Evolutionary conservation across 2,329 filamentous ascomycete species (phyloP).

Genomic region (Epichloe bromicola): DNA sequence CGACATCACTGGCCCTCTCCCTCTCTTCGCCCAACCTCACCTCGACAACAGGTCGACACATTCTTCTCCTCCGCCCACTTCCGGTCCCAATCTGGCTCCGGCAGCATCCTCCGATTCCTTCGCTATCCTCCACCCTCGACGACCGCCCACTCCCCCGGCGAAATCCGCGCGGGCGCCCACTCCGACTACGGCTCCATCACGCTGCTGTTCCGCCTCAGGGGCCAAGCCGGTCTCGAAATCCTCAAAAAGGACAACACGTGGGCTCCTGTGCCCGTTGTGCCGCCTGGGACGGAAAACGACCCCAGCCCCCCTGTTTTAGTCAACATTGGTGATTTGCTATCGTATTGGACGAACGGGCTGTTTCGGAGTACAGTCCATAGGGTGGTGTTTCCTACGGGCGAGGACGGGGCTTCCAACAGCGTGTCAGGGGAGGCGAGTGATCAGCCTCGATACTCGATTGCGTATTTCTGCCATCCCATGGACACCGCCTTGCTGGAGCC

Average conservation of each 20-base stretch:
- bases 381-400: constrained; percentile 52
- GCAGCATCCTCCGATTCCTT: constrained; percentile 55
- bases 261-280: constrained; percentile 56
- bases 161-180: constrained; percentile 82
- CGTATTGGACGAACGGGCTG: constrained; percentile 83
- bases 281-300: constrained; percentile 44
- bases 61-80: constrained; percentile 44
- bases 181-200: constrained; percentile 69
- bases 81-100: constrained; percentile 30
- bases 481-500: constrained; percentile 37
- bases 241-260: constrained; percentile 43
- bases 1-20: neutral
- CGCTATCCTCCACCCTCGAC: constrained; percentile 49
- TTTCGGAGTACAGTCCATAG: constrained; percentile 81
- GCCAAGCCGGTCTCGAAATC: constrained; percentile 80
- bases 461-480: constrained; percentile 55
- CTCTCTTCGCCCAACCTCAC: constrained; percentile 3
- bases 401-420: constrained; percentile 7
- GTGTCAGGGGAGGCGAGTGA: constrained; percentile 32
- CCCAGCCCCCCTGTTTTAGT: constrained; percentile 66
- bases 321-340: constrained; percentile 57
- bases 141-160: constrained; percentile 33
- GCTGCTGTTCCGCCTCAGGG: constrained; percentile 72
- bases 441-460: constrained; percentile 50
- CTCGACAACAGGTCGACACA: constrained; percentile 24